These are phyloP conservation scores for Bretschneidera sinensis DNA, from an alignment of 345 rosid genomes.

Conservation along the genomic window DNA sequence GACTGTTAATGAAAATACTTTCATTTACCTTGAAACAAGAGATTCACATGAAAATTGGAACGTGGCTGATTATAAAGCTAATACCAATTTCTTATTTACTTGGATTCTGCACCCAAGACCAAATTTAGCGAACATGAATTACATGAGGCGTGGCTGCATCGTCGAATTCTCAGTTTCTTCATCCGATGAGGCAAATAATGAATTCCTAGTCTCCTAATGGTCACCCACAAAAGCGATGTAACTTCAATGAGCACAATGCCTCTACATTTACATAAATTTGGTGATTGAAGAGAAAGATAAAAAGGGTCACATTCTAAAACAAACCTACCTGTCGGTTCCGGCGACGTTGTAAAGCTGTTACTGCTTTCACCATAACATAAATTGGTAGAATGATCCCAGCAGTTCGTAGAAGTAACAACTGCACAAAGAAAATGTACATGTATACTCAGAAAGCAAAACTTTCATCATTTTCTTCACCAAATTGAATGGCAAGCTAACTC, in stretches of 20 bases:
- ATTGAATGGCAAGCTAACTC: not conserved
- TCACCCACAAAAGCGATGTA: slow-evolving; percentile 6
- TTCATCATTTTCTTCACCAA: not conserved
- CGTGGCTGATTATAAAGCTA: not conserved
- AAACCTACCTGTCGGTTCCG: slow-evolving; percentile 37
- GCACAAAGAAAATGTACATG: slow-evolving; percentile 9
- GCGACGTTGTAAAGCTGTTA: slow-evolving; percentile 42
- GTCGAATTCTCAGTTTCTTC: slow-evolving; percentile 49
- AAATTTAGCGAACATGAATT: slow-evolving; percentile 24
- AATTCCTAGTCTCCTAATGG: slow-evolving; percentile 31
- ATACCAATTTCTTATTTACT: not conserved
- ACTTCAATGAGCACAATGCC: not conserved
- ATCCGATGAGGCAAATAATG: slow-evolving; percentile 37
- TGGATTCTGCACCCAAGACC: not conserved
- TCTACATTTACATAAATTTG: not conserved
- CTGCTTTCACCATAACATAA: slow-evolving; percentile 48
- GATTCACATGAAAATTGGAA: not conserved
- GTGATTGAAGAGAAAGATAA: no score
- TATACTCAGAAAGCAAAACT: not conserved
- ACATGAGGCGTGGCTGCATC: slow-evolving; percentile 30
- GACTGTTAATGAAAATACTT: not conserved
- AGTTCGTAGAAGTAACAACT: slow-evolving; percentile 57
- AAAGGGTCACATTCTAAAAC: not conserved
- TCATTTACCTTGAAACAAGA: not conserved
- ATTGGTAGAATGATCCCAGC: slow-evolving; percentile 70